phyloP scores from a whole-genome alignment of 2,329 filamentous ascomycete species.

The Diaporthe capsici region DNA sequence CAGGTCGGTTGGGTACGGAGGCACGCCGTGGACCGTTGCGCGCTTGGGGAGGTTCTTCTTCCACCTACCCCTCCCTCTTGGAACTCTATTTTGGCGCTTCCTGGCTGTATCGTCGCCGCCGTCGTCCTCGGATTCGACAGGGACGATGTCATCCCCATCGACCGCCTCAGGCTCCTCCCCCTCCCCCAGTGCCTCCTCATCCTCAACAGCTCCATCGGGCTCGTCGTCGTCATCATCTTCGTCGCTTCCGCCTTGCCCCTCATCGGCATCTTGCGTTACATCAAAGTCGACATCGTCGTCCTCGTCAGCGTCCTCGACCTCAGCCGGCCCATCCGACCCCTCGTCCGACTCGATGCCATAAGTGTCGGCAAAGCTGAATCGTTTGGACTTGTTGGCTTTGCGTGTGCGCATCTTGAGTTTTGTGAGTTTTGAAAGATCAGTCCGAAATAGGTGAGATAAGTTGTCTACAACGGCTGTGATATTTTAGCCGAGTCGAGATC shows the following conservation, averaged over 20 bases:
- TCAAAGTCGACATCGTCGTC: conserved; percentile 35
- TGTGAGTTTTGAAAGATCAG: neutral
- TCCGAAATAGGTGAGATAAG: neutral
- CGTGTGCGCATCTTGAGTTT: conserved; percentile 38
- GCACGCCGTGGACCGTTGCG: conserved; percentile 48
- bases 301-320: conserved; percentile 3
- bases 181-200: neutral
- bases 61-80: conserved; percentile 26
- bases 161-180: neutral
- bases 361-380: conserved; percentile 33
- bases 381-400: conserved; percentile 39
- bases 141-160: conserved; percentile 17
- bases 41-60: conserved; percentile 36
- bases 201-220: neutral
- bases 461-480: neutral
- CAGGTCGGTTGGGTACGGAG: conserved; percentile 50
- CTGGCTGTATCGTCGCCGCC: neutral
- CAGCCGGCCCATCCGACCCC: conserved; percentile 9
- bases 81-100: conserved; percentile 9
- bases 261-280: conserved; percentile 10
- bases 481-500: neutral
- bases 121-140: conserved; percentile 22
- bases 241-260: conserved; percentile 22
- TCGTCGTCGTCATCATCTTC: conserved; percentile 11
- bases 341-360: conserved; percentile 38